Evolutionary conservation across 2,329 filamentous ascomycete genomes (phyloP).

Genomic region (Rhinocladiella mackenziei): DNA sequence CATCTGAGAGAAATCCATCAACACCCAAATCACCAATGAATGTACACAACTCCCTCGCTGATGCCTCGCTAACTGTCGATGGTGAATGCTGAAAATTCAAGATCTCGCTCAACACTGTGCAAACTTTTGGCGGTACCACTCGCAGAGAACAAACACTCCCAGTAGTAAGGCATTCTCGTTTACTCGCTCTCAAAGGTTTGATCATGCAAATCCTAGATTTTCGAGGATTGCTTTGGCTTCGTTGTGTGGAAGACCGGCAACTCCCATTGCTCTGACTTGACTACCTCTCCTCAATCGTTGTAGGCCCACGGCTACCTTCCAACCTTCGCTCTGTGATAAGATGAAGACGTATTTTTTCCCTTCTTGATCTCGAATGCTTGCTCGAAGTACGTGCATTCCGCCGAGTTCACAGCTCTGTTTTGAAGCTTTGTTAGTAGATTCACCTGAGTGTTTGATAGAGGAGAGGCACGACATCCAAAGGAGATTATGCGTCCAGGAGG

Average conservation of each 20-base stretch:
- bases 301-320: conserved; percentile 59
- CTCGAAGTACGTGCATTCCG: conserved; percentile 55
- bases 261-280: conserved; percentile 53
- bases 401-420: conserved; percentile 40
- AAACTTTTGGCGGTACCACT: conserved; percentile 10
- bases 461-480: conserved; percentile 12
- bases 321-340: conserved; percentile 55
- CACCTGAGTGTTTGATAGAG: conserved; percentile 1
- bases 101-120: conserved; percentile 14
- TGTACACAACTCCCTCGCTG: conserved; percentile 25
- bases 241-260: conserved; percentile 49
- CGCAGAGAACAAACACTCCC: conserved; percentile 2
- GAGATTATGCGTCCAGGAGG: conserved; percentile 8
- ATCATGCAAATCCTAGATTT: conserved; percentile 39
- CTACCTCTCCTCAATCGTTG: conserved; percentile 54
- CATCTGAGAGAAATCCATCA: not conserved
- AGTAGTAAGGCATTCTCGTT: not conserved
- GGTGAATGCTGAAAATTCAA: conserved; percentile 13
- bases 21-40: conserved; percentile 6
- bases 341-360: conserved; percentile 61
- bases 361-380: conserved; percentile 56
- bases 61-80: conserved; percentile 22
- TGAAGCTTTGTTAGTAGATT: conserved; percentile 20
- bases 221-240: conserved; percentile 41
- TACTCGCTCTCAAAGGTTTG: not conserved